Conservation (phyloP, 2,329 filamentous ascomycete genomes). For the Penicillium sp. region DNA sequence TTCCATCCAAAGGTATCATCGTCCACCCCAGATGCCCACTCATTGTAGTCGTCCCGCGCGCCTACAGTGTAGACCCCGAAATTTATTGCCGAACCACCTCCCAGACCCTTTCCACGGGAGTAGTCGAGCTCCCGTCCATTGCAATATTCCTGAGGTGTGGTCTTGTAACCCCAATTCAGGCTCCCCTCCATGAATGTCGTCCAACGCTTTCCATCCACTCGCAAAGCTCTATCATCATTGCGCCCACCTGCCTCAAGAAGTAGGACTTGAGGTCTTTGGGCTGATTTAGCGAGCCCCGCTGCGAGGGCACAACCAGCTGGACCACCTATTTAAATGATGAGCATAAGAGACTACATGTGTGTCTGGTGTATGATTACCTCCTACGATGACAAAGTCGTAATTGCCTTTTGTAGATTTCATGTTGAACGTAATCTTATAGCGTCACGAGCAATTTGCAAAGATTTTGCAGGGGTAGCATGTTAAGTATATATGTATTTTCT, state of each 20-base stretch:
- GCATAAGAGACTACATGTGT: neutral
- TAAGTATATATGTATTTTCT: neutral
- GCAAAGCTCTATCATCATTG: constrained; percentile 50
- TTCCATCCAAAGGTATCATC: constrained; percentile 60
- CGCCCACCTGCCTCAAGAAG: constrained; percentile 60
- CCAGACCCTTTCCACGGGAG: constrained; percentile 53
- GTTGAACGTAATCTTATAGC: neutral
- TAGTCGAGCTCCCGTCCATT: constrained; percentile 50
- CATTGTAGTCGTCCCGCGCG: constrained; percentile 60
- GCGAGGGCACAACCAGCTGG: constrained; percentile 61
- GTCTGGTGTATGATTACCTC: constrained; percentile 10
- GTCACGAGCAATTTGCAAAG: neutral
- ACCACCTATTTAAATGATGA: constrained; percentile 48
- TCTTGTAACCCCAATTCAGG: constrained; percentile 57
- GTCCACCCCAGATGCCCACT: constrained; percentile 57
- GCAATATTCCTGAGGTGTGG: constrained; percentile 48
- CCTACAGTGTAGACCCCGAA: constrained; percentile 58
- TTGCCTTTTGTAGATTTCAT: constrained; percentile 3
- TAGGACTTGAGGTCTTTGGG: constrained; percentile 54
- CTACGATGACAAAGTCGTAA: constrained; percentile 24
- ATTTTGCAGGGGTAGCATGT: no score
- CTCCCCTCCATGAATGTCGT: constrained; percentile 49
- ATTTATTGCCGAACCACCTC: constrained; percentile 56
- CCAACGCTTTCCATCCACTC: constrained; percentile 58
- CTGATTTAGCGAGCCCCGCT: constrained; percentile 50